These are phyloP conservation scores for Myxozyma melibiosi DNA, from an alignment of 805 yeast species.

Conservation along the genomic window DNA sequence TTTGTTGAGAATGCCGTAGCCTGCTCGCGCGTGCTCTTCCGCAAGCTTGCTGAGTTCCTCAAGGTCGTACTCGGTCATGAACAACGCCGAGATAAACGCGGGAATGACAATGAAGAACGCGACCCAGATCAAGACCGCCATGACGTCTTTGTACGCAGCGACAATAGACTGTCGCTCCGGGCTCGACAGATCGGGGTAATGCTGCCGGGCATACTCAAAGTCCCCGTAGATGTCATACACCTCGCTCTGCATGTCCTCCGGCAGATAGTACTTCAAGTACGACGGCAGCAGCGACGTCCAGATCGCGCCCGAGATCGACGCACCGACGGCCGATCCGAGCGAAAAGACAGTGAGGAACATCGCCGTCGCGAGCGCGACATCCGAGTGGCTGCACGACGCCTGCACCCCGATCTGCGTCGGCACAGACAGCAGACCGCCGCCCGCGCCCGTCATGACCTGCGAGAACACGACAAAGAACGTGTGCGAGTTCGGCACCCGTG, in stretches of 20 bases:
- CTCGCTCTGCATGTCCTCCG: conserved; percentile 39
- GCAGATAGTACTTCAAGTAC: conserved; percentile 43
- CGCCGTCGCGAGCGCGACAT: conserved; percentile 59
- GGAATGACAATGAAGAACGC: conserved; percentile 22
- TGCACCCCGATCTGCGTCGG: conserved; percentile 59
- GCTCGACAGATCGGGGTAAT: conserved; percentile 22
- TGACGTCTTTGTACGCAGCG: conserved; percentile 27
- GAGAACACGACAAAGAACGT: conserved; percentile 59
- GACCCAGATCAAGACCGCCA: conserved; percentile 29
- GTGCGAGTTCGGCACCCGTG: conserved; percentile 50
- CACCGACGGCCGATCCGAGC: conserved; percentile 62
- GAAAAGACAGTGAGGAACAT: conserved; percentile 57
- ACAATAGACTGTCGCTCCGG: conserved; percentile 24
- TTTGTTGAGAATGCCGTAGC: conserved; percentile 1
- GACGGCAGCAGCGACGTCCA: conserved; percentile 59
- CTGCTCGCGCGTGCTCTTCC: conserved; percentile 6
- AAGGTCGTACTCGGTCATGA: conserved; percentile 28
- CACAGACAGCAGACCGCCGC: conserved; percentile 65
- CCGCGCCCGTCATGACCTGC: conserved; percentile 58
- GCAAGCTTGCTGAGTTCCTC: conserved; percentile 19
- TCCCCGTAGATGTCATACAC: conserved; percentile 27
- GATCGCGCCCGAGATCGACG: conserved; percentile 61
- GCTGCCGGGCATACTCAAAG: conserved; percentile 26
- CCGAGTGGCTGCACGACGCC: conserved; percentile 49
- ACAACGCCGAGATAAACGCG: conserved; percentile 15